Conservation (phyloP, 2,329 filamentous ascomycete species). For the Aspergillus puulaauensis region DNA sequence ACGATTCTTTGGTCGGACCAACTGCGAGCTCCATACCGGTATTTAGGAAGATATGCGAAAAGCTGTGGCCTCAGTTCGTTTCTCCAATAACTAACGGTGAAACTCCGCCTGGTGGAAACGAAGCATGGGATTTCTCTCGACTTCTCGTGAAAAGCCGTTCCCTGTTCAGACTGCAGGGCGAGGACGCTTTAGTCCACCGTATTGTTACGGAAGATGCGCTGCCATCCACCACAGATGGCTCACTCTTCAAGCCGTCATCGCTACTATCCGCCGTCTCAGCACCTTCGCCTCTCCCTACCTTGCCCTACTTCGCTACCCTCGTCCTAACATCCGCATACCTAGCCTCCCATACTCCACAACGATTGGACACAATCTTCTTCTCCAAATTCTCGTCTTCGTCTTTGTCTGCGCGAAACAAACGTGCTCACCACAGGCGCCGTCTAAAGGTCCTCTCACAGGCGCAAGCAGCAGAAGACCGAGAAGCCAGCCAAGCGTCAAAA, state of each 20-base stretch:
- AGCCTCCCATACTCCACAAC: constrained; percentile 47
- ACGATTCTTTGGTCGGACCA: constrained; percentile 80
- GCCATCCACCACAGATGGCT: constrained; percentile 7
- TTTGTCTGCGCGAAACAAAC: constrained; percentile 44
- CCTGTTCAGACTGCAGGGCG: constrained; percentile 48
- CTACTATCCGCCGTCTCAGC: constrained; percentile 20
- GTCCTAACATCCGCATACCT: constrained; percentile 49
- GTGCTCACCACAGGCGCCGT: constrained; percentile 43
- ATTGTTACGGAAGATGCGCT: constrained; percentile 34
- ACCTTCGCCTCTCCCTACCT: constrained; percentile 33
- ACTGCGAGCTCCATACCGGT: constrained; percentile 76
- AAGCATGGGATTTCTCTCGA: constrained; percentile 79
- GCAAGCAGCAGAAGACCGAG: constrained; percentile 34
- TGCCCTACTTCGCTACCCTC: constrained; percentile 49
- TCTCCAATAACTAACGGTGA: constrained; percentile 74
- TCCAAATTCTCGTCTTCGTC: constrained; percentile 49
- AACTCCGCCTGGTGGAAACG: constrained; percentile 32
- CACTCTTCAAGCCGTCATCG: constrained; percentile 18
- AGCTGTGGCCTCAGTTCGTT: constrained; percentile 83
- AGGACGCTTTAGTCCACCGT: constrained; percentile 44
- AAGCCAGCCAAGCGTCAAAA: constrained; percentile 28
- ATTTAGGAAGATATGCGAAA: constrained; percentile 67
- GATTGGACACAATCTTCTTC: constrained; percentile 51
- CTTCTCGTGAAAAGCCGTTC: constrained; percentile 61
- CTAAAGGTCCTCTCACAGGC: constrained; percentile 42